Base-by-base conservation (phyloP, 1,139 yeast species). In the Groenewaldozyma auringiensis region DNA sequence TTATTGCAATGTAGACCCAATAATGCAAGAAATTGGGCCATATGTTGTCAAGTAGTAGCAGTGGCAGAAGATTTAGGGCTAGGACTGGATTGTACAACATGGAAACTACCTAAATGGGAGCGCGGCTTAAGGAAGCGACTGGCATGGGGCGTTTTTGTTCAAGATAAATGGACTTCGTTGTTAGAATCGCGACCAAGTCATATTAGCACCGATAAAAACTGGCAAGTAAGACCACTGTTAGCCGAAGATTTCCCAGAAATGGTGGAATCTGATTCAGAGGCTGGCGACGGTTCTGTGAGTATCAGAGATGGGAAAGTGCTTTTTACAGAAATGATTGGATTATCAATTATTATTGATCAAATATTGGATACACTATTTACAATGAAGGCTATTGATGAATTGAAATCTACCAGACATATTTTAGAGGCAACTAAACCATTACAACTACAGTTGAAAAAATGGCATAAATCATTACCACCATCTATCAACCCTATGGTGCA, bases 81-180 rank as follows among this genome's bases (percentile, higher is more conserved):
- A 11, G 95, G 95, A 0, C 70, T 85, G 16, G 89, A 87, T 59
- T 88, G 96, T 60, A 79, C 82, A 47, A 76, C 75, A 50, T 88
- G 96, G 96, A 80, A 84, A 57, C 65, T 88, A 32, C 96, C 96
- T 0, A 81, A 83, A 56, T 88, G 96, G 96, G 96, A 88, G 60
- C 71, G 94, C 45, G 92, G 94, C 1, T 66, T 88, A 41, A 70
- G 96, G 44, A 77, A 86, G 56, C 70, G 96, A 47, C 66, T 88
- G 43, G 95, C 95, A 0, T 88, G 96, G 96, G 95, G 96, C 0
- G 94, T 86, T 1, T 87, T 79, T 71, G 70, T 83, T 47, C 94
- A 86, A 63, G 95, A 86, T 58, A 86, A 87, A 60, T 88, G 96
- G 96, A 71, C 82, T 3, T 70, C 94, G 0, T 66, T 87, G 39